A percentile compares a stretch with the other conserved stretches of the same genome.
phyloP scores from a whole-genome alignment of 371 early-diverging fungal species.

The Vairimorpha apis region DNA sequence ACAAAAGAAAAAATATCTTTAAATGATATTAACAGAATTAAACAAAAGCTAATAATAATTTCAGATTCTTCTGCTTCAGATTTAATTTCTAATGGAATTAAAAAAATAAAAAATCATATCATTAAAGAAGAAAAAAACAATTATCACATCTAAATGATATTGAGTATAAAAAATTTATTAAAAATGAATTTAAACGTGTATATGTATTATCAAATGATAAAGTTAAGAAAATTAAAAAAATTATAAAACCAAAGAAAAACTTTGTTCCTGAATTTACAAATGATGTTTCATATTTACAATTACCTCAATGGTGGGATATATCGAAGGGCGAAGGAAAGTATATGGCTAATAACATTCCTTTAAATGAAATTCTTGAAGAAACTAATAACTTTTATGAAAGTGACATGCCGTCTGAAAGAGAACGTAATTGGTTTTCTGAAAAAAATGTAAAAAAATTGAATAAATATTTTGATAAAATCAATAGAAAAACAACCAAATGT shows the following conservation, averaged over 20 bases:
- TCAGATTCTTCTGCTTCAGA: too few species aligned
- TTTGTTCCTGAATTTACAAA: constrained; percentile 5
- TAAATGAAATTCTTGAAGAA: neutral
- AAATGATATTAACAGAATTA: neutral
- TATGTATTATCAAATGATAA: neutral
- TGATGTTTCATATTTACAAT: constrained; percentile 10
- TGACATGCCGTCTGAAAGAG: neutral
- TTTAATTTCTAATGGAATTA: neutral
- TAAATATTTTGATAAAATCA: neutral
- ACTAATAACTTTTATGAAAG: neutral
- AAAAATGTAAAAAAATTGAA: constrained; percentile 6
- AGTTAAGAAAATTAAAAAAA: neutral
- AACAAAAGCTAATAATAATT: too few species aligned
- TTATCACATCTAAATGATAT: too few species aligned
- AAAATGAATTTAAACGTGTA: neutral
- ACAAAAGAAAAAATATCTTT: neutral
- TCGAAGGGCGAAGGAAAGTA: neutral
- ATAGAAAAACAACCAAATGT: neutral
- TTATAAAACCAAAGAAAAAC: constrained; percentile 3
- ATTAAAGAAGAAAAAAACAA: neutral
- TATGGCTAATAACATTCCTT: neutral
- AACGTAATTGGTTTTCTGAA: neutral
- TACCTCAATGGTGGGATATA: constrained; percentile 18
- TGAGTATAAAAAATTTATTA: constrained; percentile 6
- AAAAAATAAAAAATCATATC: neutral